Percentiles rank a stretch among this genome's conserved stretches.
Evolutionary conservation across 1,284 basidiomycete species (phyloP).

Genomic region (Puccinia hordei): DNA sequence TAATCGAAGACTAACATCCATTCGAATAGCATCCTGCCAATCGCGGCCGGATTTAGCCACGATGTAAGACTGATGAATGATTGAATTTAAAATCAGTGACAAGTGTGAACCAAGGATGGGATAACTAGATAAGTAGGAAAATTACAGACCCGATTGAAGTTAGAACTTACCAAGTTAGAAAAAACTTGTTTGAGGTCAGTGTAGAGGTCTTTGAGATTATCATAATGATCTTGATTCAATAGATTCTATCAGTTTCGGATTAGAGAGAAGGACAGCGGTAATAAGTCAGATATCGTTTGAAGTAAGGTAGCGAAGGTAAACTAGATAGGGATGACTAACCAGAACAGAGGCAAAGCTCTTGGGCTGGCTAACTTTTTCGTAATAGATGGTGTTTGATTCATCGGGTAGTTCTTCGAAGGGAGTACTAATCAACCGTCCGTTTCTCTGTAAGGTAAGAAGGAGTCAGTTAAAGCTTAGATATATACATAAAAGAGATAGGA

Average conservation of each 20-base stretch:
- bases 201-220: constrained; percentile 13
- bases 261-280: background rate
- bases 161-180: constrained; percentile 8
- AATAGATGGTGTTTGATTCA: background rate
- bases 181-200: constrained; percentile 26
- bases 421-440: constrained; percentile 23
- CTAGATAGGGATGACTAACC: background rate
- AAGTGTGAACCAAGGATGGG: background rate
- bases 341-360: background rate
- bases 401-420: constrained; percentile 10
- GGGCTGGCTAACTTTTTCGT: constrained; percentile 14
- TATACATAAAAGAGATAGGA: background rate
- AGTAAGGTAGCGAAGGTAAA: too few species aligned
- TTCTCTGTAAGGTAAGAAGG: background rate
- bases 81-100: background rate
- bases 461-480: background rate
- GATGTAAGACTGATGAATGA: background rate
- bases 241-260: background rate
- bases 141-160: background rate
- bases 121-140: background rate
- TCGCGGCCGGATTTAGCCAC: constrained; percentile 5
- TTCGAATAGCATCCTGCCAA: constrained; percentile 36
- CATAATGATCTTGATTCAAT: constrained; percentile 9
- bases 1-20: constrained; percentile 12
- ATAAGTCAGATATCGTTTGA: background rate